These are phyloP conservation scores for Eucalyptus viminalis DNA, from an alignment of 345 rosid species.

Conservation along the genomic window DNA sequence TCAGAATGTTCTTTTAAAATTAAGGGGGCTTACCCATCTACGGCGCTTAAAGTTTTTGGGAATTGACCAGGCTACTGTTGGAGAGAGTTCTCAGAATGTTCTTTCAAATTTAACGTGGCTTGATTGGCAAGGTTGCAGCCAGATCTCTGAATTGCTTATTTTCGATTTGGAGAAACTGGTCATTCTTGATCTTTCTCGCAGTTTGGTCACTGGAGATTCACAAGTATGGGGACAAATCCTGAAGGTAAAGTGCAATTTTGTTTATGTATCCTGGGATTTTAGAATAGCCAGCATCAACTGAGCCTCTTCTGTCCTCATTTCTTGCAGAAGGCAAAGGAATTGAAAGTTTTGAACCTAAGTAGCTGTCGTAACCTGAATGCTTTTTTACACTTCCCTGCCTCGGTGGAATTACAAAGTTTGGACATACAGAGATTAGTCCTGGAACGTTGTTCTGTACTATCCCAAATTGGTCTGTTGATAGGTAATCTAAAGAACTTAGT, in stretches of 20 bases:
- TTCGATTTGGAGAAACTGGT: background rate
- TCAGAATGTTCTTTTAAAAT: too few species aligned
- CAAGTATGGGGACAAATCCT: background rate
- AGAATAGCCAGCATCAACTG: background rate
- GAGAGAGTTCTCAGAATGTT: background rate
- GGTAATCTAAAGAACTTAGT: background rate
- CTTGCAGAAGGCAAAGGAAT: background rate
- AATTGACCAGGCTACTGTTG: background rate
- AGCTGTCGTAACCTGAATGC: background rate
- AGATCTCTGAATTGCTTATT: background rate
- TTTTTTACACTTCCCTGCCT: background rate
- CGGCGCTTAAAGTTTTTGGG: background rate
- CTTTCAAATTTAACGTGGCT: background rate
- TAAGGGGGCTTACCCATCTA: too few species aligned
- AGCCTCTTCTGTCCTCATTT: background rate
- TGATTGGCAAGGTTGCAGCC: background rate
- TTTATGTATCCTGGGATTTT: too few species aligned
- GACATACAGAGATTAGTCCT: background rate
- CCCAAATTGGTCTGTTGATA: background rate
- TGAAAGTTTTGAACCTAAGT: background rate
- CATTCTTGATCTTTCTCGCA: background rate
- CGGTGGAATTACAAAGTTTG: background rate
- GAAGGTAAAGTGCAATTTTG: background rate
- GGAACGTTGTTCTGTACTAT: background rate
- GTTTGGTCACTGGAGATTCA: background rate